These are phyloP conservation scores for Saturnispora serradocipensis DNA, from an alignment of 805 yeast species.

Conservation along the genomic window DNA sequence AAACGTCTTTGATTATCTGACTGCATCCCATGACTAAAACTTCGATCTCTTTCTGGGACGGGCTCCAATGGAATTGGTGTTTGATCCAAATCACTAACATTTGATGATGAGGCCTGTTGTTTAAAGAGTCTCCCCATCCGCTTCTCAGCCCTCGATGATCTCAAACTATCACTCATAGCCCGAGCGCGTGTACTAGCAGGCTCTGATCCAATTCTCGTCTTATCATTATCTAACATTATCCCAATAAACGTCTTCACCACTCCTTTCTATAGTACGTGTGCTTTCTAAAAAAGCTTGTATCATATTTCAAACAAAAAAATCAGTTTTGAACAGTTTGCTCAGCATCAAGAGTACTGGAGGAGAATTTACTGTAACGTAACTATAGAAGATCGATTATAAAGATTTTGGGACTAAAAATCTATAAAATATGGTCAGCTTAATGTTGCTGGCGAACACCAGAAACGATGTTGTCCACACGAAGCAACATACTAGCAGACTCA, in stretches of 20 bases:
- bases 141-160: conserved; percentile 26
- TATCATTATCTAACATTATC: neutral
- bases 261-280: neutral
- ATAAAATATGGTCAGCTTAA: neutral
- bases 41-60: neutral
- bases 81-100: neutral
- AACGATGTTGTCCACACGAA: conserved; percentile 96
- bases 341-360: neutral
- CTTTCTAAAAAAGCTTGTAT: neutral
- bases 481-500: conserved; percentile 88
- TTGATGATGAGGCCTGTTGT: conserved; percentile 13
- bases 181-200: neutral
- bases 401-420: too few relatives aligned
- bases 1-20: neutral
- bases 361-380: neutral
- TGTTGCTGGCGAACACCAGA: conserved; percentile 67
- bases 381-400: neutral
- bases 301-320: neutral
- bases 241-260: neutral
- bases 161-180: neutral
- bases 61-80: conserved; percentile 1
- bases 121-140: conserved; percentile 28
- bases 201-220: neutral
- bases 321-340: neutral
- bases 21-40: conserved; percentile 1